Evolutionary conservation across 2,329 filamentous ascomycete genomes (phyloP).

Genomic region (Fusarium sp.): DNA sequence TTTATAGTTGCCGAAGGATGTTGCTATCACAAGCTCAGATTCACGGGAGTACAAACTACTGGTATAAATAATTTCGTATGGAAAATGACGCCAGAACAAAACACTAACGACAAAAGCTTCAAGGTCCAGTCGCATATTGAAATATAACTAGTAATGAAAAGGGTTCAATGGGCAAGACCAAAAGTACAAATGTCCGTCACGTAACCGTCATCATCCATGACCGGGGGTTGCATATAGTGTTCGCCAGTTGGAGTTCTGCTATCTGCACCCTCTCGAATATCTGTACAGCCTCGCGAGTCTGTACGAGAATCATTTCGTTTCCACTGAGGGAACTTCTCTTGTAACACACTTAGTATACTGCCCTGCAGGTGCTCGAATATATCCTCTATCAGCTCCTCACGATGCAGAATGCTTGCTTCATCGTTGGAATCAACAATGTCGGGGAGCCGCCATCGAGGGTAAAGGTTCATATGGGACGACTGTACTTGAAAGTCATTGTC

Average conservation of each 20-base stretch:
- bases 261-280: neutral
- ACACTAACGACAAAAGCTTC: neutral
- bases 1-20: neutral
- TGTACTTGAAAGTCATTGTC: conserved; percentile 2
- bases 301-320: conserved; percentile 1
- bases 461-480: neutral
- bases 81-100: neutral
- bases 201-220: neutral
- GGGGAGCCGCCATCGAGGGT: neutral
- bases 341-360: neutral
- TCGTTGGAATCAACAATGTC: neutral
- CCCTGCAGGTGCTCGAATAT: neutral
- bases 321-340: neutral
- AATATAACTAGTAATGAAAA: neutral
- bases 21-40: neutral
- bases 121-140: neutral
- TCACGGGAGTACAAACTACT: neutral
- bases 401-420: neutral
- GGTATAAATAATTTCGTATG: neutral
- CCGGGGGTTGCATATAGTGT: neutral
- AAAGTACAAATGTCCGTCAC: neutral
- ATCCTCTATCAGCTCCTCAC: neutral
- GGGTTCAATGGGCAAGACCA: neutral
- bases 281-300: neutral
- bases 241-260: neutral